Evolutionary conservation across 2,329 filamentous ascomycete species (phyloP), one percentile per base, ranked within the genome.

Genomic region (Monilinia aucupariae): DNA sequence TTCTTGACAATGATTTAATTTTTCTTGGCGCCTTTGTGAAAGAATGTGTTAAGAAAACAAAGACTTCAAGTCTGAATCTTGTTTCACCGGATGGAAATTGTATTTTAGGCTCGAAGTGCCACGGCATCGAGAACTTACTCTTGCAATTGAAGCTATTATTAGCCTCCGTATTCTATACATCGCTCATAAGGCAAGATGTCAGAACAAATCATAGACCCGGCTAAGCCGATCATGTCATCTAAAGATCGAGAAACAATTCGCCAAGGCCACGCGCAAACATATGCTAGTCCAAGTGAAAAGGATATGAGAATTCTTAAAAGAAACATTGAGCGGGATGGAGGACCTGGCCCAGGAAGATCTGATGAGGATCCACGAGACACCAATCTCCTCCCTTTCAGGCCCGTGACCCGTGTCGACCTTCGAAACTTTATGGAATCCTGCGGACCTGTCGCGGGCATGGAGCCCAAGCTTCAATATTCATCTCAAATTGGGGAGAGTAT

Each of bases 141-240:
- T 22, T 4, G 2, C 20, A 9, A 7, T 6, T 7, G n/a, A 7
- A 8, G 10, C 25, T 47, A 8, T 25, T 25, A 2, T 20, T 1
- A 34, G 17, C 0, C 9, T 13, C 9, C 10, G 4, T 3, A 47
- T 8, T 17, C 1, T 25, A 25, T 34, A 13, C 13, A 7, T 7
- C 41, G 22, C 0, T 22, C 5, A 9, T 13, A 47, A 56, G 30
- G 2, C 4, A 56, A 47, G n/a, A 56, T 56, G 54, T 9, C 4
- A 6, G 54, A 56, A 22, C 54, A 56, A 47, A 9, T 56, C 4
- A 47, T 56, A 56, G 41, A 56, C n/a, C 54, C 54, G n/a, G 41
- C 54, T 20, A 56, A 25, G 25, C n/a, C n/a, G 1, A 47, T 25
- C 13, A 34, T 56, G 15, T 25, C 41, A 47, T 34, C 47, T 20